Conservation (phyloP, 305 asterid species). For the Andrographis paniculata region DNA sequence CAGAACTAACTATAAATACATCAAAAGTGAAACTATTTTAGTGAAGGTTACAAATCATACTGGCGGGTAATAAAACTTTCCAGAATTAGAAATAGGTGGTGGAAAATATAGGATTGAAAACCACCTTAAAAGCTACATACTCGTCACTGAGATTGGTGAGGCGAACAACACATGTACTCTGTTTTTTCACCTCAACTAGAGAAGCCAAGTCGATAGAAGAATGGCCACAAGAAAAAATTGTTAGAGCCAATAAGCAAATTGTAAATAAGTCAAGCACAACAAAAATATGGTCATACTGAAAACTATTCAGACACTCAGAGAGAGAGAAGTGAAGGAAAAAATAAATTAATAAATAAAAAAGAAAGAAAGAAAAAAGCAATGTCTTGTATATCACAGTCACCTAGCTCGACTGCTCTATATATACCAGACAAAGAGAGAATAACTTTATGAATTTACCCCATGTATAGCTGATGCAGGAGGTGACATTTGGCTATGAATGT, state of each 20-base stretch:
- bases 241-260: not conserved
- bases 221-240: not conserved
- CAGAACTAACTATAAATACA: too few species aligned
- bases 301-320: not conserved
- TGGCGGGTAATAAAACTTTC: not conserved
- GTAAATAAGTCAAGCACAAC: too few species aligned
- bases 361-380: conserved; percentile 12
- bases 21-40: not conserved
- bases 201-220: conserved; percentile 16
- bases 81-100: not conserved
- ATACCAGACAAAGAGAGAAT: too few species aligned
- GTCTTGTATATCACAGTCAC: too few species aligned
- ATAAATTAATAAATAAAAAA: conserved; percentile 7
- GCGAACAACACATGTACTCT: conserved; percentile 56
- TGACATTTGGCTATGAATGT: too few species aligned
- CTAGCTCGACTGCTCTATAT: too few species aligned
- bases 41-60: not conserved
- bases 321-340: too few species aligned
- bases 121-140: conserved; percentile 84
- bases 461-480: too few species aligned
- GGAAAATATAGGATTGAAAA: conserved; percentile 7
- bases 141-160: conserved; percentile 67
- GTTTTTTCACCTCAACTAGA: conserved; percentile 83
- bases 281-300: not conserved
- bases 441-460: too few species aligned